These are phyloP conservation scores for Fagopyrum esculentum DNA, from an alignment of 148 eudicot species.

Conservation along the genomic window DNA sequence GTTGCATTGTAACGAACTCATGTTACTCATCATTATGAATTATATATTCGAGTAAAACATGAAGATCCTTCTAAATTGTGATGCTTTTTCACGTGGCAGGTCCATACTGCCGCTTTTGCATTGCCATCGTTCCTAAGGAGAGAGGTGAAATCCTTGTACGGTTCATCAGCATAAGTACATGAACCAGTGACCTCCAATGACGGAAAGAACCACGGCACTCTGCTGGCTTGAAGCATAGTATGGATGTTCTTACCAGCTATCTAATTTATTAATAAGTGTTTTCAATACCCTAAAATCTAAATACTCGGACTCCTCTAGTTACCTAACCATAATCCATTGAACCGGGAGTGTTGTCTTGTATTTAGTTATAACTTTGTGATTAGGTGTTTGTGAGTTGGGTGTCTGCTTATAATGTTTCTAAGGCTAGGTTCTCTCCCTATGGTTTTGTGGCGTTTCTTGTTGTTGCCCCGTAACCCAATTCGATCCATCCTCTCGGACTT, in stretches of 20 bases:
- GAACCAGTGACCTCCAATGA: background rate
- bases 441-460: background rate
- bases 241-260: conserved; percentile 1
- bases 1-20: too few species aligned
- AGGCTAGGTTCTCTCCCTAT: background rate
- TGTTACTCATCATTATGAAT: too few species aligned
- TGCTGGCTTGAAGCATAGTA: background rate
- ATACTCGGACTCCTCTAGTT: background rate
- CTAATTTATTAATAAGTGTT: background rate
- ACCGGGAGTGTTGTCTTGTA: background rate
- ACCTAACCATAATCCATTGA: background rate
- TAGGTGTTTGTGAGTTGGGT: background rate
- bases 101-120: conserved; percentile 80
- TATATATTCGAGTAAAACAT: too few species aligned
- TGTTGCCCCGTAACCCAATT: too few species aligned
- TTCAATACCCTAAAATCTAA: background rate
- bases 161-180: conserved; percentile 4
- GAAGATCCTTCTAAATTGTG: background rate
- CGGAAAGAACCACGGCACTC: background rate
- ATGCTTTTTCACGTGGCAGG: conserved; percentile 29
- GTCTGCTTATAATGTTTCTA: background rate
- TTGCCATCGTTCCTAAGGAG: conserved; percentile 73
- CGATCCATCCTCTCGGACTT: too few species aligned
- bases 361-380: background rate
- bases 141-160: conserved; percentile 53